Evolutionary conservation across 768 basidiomycete genomes (phyloP).

Genomic region (Suillus decipiens): DNA sequence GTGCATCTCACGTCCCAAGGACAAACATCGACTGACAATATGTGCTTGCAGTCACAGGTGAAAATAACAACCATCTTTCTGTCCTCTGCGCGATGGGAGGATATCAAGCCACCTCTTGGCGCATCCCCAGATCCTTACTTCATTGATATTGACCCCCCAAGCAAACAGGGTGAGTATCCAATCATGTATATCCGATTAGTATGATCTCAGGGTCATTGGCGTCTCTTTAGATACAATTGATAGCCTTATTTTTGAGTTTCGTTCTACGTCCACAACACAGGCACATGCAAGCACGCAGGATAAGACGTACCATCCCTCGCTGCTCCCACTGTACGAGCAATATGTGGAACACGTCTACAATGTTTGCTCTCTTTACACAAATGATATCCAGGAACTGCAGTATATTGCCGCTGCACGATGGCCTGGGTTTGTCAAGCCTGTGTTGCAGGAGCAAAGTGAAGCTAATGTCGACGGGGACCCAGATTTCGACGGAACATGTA

Average conservation of each 20-base stretch:
- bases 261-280: constrained; percentile 11
- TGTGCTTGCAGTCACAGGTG: constrained; percentile 49
- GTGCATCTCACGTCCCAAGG: constrained; percentile 1
- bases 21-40: constrained; percentile 8
- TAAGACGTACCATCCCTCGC: constrained; percentile 51
- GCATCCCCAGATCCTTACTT: constrained; percentile 75
- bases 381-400: constrained; percentile 66
- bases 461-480: constrained; percentile 27
- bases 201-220: neutral
- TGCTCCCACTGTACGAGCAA: constrained; percentile 63
- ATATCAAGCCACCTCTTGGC: constrained; percentile 67
- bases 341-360: constrained; percentile 61
- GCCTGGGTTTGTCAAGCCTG: constrained; percentile 75
- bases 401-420: constrained; percentile 80
- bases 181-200: neutral
- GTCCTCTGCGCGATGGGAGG: constrained; percentile 69
- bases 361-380: constrained; percentile 63
- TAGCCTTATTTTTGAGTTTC: constrained; percentile 44
- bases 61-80: constrained; percentile 63
- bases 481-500: constrained; percentile 13
- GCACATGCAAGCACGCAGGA: constrained; percentile 15
- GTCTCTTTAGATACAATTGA: constrained; percentile 32
- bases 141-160: constrained; percentile 52
- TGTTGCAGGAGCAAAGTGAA: constrained; percentile 50
- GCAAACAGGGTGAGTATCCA: constrained; percentile 54